Conservation (phyloP, 225 moss, liverwort and hornwort species). For the Polytrichum formosum region DNA sequence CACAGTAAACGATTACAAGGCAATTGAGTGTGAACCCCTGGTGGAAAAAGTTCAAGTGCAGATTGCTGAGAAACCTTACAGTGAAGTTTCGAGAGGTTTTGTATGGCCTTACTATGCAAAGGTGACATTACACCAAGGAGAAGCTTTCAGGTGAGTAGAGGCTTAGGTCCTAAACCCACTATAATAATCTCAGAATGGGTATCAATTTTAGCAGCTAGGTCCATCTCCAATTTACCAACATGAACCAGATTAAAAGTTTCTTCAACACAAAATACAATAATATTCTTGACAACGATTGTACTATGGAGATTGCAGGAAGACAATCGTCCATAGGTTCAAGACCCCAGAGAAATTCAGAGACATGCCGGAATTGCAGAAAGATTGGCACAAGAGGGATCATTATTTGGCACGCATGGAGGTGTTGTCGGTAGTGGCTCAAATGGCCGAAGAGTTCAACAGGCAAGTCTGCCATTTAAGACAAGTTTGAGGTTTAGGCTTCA, state of each 20-base stretch:
- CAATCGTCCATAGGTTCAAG: constrained; percentile 95
- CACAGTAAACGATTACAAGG: constrained; percentile 63
- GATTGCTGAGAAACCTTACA: constrained; percentile 82
- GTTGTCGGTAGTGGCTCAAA: constrained; percentile 78
- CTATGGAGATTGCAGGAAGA: constrained; percentile 26
- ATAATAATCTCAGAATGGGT: too few relatives aligned
- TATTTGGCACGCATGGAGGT: constrained; percentile 95
- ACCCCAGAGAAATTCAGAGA: constrained; percentile 61
- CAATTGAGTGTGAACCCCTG: constrained; percentile 66
- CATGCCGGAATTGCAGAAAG: constrained; percentile 39
- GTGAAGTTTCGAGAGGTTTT: constrained; percentile 64
- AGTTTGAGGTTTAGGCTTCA: too few relatives aligned
- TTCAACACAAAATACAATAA: too few relatives aligned
- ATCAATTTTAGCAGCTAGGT: too few relatives aligned
- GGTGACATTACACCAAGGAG: constrained; percentile 43
- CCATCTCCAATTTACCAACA: too few relatives aligned
- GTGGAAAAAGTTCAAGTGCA: constrained; percentile 74
- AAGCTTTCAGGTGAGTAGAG: too few relatives aligned
- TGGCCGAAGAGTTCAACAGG: constrained; percentile 87
- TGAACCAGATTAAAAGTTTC: too few relatives aligned
- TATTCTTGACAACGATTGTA: too few relatives aligned
- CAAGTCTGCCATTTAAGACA: too few relatives aligned
- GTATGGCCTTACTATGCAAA: constrained; percentile 92
- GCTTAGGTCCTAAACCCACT: too few relatives aligned
- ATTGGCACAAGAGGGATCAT: constrained; percentile 61